phyloP scores from a whole-genome alignment of 257 asterid genomes.

The Pogostemon cablin region DNA sequence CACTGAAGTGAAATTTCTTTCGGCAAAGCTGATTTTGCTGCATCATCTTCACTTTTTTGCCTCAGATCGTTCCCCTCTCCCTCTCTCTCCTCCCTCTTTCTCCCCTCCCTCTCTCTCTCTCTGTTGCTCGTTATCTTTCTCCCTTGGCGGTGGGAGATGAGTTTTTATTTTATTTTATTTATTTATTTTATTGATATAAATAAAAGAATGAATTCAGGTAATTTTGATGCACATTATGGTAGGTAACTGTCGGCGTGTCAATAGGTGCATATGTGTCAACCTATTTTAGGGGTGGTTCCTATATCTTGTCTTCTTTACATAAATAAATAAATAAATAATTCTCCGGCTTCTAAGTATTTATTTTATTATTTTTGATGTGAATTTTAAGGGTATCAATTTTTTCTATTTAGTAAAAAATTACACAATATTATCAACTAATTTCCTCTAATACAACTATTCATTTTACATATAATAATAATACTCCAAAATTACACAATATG shows the following conservation, averaged over 20 bases:
- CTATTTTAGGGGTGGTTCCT: conserved; percentile 30
- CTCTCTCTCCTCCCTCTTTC: conserved; percentile 20
- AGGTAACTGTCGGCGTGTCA: conserved; percentile 31
- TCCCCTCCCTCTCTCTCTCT: neutral
- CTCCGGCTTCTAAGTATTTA: too few species aligned
- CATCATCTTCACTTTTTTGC: conserved; percentile 2
- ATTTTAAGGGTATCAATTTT: too few species aligned
- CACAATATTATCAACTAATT: too few species aligned
- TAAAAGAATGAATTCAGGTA: too few species aligned
- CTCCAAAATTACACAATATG: too few species aligned
- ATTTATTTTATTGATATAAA: neutral
- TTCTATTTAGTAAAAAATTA: too few species aligned
- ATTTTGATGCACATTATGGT: conserved; percentile 29
- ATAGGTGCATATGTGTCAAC: conserved; percentile 36
- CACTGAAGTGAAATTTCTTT: conserved; percentile 39
- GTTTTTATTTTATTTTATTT: neutral
- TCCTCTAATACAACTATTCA: too few species aligned
- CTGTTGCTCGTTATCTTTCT: neutral
- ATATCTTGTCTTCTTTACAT: neutral
- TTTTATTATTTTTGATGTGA: too few species aligned
- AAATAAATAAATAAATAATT: neutral
- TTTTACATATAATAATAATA: too few species aligned
- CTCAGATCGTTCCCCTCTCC: neutral
- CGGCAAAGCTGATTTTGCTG: conserved; percentile 49
- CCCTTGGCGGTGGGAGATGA: conserved; percentile 24